Evolutionary conservation across 2,329 filamentous ascomycete genomes (phyloP).

Genomic region (Fusarium dlaminii): DNA sequence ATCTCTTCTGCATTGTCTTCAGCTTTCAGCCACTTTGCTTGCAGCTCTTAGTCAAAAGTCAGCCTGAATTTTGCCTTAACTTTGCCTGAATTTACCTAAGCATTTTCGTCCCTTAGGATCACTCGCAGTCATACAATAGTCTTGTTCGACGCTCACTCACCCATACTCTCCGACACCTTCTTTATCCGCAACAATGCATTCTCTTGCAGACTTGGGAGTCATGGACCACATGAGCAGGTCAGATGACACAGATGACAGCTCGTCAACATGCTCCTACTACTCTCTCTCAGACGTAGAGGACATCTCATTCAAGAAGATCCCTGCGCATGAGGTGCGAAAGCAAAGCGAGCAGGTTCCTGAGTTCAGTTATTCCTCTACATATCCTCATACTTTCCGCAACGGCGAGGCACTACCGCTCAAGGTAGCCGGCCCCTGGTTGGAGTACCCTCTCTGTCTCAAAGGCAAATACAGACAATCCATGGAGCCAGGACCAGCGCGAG

Average conservation of each 20-base stretch:
- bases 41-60: background rate
- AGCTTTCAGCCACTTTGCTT: background rate
- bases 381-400: background rate
- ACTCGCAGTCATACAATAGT: background rate
- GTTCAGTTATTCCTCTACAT: background rate
- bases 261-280: constrained; percentile 6
- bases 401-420: background rate
- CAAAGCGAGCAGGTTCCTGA: background rate
- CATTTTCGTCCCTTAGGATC: no score
- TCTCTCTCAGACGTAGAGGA: background rate
- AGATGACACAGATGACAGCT: constrained; percentile 6
- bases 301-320: background rate
- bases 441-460: background rate
- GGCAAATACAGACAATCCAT: background rate
- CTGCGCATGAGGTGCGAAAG: background rate
- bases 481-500: background rate
- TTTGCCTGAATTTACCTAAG: no score
- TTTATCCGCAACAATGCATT: background rate
- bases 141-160: background rate
- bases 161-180: no score
- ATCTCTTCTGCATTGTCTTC: background rate
- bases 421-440: background rate
- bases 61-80: no score
- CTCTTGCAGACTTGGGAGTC: background rate
- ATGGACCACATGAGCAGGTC: constrained; percentile 2